phyloP scores from a whole-genome alignment of 225 moss, liverwort and hornwort genomes.

The Sphagnum tenellum region DNA sequence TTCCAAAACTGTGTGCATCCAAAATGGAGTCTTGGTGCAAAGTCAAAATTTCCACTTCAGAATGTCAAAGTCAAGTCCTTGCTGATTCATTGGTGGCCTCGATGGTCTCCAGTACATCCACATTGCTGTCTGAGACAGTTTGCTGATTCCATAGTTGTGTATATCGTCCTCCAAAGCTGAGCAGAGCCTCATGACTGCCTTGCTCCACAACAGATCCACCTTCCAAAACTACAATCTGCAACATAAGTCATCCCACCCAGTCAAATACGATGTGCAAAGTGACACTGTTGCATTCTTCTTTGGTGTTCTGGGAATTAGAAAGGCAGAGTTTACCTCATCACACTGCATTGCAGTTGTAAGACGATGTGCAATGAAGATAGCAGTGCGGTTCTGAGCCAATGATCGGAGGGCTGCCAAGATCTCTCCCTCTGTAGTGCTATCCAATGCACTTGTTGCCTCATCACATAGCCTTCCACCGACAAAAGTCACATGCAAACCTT shows the following conservation, averaged over 20 bases:
- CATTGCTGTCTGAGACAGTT: conserved; percentile 44
- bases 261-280: neutral
- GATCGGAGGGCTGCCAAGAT: conserved; percentile 74
- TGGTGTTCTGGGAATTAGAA: neutral
- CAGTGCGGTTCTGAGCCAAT: conserved; percentile 80
- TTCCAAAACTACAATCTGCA: conserved; percentile 90
- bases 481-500: neutral
- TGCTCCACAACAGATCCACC: conserved; percentile 77
- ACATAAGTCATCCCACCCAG: neutral
- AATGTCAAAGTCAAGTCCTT: no score
- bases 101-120: no score
- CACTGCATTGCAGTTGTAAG: conserved; percentile 97
- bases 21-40: no score
- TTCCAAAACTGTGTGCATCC: no score
- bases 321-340: conserved; percentile 57
- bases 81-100: no score
- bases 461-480: conserved; percentile 70
- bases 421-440: conserved; percentile 94
- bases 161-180: conserved; percentile 75
- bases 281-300: no score
- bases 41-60: no score
- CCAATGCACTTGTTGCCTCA: conserved; percentile 97
- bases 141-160: conserved; percentile 94
- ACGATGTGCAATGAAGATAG: conserved; percentile 95
- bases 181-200: conserved; percentile 78